Evolutionary conservation across 352 stramenopile species (phyloP).

Genomic region (Hyaloperonospora arabidopsidis): DNA sequence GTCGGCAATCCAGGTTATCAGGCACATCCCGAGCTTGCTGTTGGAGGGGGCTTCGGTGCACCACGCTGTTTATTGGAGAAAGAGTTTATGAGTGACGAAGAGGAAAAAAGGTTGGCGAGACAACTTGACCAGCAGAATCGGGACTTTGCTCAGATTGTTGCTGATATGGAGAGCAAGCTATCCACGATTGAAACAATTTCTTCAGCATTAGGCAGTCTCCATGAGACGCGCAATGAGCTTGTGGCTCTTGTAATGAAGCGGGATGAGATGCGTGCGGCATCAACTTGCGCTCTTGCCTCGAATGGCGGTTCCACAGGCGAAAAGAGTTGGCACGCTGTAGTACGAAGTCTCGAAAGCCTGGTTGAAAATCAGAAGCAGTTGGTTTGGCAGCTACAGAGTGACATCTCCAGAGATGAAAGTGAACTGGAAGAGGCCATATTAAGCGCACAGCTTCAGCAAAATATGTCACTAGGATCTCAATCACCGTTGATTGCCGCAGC

Average conservation of each 20-base stretch:
- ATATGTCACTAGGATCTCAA: slow-evolving; percentile 27
- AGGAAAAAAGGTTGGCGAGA: slow-evolving; percentile 39
- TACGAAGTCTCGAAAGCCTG: slow-evolving; percentile 43
- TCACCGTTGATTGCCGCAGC: slow-evolving; percentile 17
- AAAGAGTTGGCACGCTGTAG: slow-evolving; percentile 33
- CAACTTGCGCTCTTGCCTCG: slow-evolving; percentile 5
- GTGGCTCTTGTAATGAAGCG: slow-evolving; percentile 61
- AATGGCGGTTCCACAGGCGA: slow-evolving; percentile 22
- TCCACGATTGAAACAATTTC: slow-evolving; percentile 48
- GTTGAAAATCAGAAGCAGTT: slow-evolving; percentile 50
- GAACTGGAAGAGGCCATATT: slow-evolving; percentile 42
- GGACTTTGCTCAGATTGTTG: slow-evolving; percentile 31
- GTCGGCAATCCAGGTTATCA: slow-evolving; percentile 13
- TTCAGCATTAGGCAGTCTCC: slow-evolving; percentile 57
- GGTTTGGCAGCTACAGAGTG: slow-evolving; percentile 44
- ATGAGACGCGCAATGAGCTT: slow-evolving; percentile 66
- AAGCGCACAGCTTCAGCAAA: slow-evolving; percentile 30
- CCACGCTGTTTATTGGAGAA: slow-evolving; percentile 17
- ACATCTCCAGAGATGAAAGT: slow-evolving; percentile 41
- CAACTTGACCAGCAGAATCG: slow-evolving; percentile 60
- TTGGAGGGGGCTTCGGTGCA: slow-evolving; percentile 12
- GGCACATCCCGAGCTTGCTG: slow-evolving; percentile 16
- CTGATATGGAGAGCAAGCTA: slow-evolving; percentile 57
- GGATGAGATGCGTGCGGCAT: slow-evolving; percentile 38
- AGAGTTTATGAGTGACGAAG: slow-evolving; percentile 53